These are phyloP conservation scores for Pseudohalonectria lignicola DNA, from an alignment of 2,329 filamentous ascomycete species.

Conservation along the genomic window DNA sequence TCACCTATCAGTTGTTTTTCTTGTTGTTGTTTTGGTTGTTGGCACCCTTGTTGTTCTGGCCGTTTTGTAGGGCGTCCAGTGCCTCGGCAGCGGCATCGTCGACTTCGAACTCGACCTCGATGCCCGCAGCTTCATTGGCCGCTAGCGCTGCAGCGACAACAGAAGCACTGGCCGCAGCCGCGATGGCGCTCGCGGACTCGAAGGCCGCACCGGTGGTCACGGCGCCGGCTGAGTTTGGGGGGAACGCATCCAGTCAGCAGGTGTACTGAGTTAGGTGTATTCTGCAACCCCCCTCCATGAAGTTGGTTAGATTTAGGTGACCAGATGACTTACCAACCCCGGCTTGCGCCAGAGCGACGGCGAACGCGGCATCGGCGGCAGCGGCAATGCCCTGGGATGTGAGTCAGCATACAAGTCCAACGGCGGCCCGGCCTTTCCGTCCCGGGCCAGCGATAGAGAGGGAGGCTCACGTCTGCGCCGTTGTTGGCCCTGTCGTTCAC, in stretches of 20 bases:
- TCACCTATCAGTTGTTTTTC: too few species aligned
- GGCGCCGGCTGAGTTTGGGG: neutral
- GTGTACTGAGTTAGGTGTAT: too few species aligned
- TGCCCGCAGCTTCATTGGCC: constrained; percentile 1
- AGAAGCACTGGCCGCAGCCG: constrained; percentile 1
- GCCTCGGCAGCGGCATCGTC: neutral
- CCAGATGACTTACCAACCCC: constrained; percentile 1
- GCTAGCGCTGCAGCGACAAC: constrained; percentile 1
- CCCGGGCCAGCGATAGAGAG: too few species aligned
- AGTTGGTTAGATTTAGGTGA: too few species aligned
- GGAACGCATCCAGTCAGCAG: too few species aligned
- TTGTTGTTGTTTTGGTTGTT: neutral
- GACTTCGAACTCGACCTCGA: constrained; percentile 1
- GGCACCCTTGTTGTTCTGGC: neutral
- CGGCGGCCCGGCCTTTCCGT: too few species aligned
- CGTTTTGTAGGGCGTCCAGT: neutral
- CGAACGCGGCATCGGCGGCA: constrained; percentile 1
- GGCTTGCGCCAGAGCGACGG: neutral
- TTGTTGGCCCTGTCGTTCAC: constrained; percentile 4
- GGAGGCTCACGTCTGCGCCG: neutral
- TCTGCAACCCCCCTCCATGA: too few species aligned
- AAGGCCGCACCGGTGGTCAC: neutral
- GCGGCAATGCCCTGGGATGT: constrained; percentile 1
- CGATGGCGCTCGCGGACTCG: neutral
- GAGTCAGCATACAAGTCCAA: too few species aligned